Conservation (phyloP, 1,139 yeast species). For the Lodderomyces parapsilosis region DNA sequence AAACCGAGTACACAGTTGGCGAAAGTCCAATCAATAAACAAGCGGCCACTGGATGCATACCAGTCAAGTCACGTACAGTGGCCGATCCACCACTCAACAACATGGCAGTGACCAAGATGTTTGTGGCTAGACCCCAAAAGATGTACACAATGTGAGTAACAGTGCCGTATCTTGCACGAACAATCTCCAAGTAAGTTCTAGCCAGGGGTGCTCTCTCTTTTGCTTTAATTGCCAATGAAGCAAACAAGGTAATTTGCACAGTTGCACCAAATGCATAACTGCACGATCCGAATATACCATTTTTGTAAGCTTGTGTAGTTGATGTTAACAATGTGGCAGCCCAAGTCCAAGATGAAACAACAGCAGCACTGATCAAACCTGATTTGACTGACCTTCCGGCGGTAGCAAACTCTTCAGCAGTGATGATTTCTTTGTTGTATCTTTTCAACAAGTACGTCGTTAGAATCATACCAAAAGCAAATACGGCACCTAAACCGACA, state of each 20-base stretch:
- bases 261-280: slow-evolving; percentile 57
- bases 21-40: slow-evolving; percentile 81
- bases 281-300: slow-evolving; percentile 65
- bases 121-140: slow-evolving; percentile 83
- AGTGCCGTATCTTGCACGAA: slow-evolving; percentile 51
- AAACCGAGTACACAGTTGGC: slow-evolving; percentile 75
- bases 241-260: slow-evolving; percentile 51
- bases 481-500: slow-evolving; percentile 81
- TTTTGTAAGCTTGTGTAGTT: slow-evolving; percentile 63
- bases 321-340: slow-evolving; percentile 65
- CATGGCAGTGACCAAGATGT: slow-evolving; percentile 85
- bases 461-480: slow-evolving; percentile 75
- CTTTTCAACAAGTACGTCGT: slow-evolving; percentile 69
- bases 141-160: slow-evolving; percentile 66
- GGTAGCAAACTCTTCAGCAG: slow-evolving; percentile 87
- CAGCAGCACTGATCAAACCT: slow-evolving; percentile 81
- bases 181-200: slow-evolving; percentile 56
- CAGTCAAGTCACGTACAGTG: slow-evolving; percentile 72
- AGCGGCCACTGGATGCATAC: slow-evolving; percentile 80
- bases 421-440: slow-evolving; percentile 76
- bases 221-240: slow-evolving; percentile 54
- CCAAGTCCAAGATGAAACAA: slow-evolving; percentile 94
- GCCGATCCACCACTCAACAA: slow-evolving; percentile 85
- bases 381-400: slow-evolving; percentile 85
- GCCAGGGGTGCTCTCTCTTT: slow-evolving; percentile 59